Evolutionary conservation across 768 basidiomycete genomes (phyloP).

Genomic region (Tricholoma saponaceum): DNA sequence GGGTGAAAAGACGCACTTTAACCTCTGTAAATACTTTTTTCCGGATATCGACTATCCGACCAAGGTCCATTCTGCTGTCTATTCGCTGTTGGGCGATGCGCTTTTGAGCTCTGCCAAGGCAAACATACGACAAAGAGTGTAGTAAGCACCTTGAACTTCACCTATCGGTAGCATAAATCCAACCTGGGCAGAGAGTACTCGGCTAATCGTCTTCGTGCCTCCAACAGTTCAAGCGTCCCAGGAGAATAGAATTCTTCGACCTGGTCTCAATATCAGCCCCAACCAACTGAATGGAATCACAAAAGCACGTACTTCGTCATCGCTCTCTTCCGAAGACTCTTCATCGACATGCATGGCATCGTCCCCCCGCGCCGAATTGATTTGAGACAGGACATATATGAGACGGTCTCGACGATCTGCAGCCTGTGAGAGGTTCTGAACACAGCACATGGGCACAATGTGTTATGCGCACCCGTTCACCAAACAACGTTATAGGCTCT

Average conservation of each 20-base stretch:
- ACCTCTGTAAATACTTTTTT: constrained; percentile 88
- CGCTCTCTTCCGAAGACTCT: constrained; percentile 63
- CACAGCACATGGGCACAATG: constrained; percentile 2
- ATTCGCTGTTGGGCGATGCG: constrained; percentile 89
- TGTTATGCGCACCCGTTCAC: constrained; percentile 79
- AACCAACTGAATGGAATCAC: background rate
- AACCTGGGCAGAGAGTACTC: constrained; percentile 96
- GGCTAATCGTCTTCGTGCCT: constrained; percentile 81
- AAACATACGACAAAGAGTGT: constrained; percentile 35
- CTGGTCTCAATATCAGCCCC: constrained; percentile 28
- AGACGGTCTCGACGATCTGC: constrained; percentile 95
- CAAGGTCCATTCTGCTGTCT: constrained; percentile 84
- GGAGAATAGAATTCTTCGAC: constrained; percentile 96
- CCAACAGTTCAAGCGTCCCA: constrained; percentile 82
- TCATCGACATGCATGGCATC: constrained; percentile 74
- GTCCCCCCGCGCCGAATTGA: constrained; percentile 82
- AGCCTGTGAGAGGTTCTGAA: constrained; percentile 48
- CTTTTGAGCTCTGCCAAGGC: constrained; percentile 84
- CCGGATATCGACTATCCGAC: constrained; percentile 86
- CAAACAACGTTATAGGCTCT: constrained; percentile 96
- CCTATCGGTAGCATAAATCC: constrained; percentile 58
- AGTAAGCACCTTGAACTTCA: constrained; percentile 74
- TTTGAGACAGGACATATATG: constrained; percentile 92
- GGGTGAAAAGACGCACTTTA: constrained; percentile 53
- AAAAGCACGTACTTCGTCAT: constrained; percentile 60